phyloP scores from a whole-genome alignment of 2,329 filamentous ascomycete species.

The Neofusicoccum parvum region DNA sequence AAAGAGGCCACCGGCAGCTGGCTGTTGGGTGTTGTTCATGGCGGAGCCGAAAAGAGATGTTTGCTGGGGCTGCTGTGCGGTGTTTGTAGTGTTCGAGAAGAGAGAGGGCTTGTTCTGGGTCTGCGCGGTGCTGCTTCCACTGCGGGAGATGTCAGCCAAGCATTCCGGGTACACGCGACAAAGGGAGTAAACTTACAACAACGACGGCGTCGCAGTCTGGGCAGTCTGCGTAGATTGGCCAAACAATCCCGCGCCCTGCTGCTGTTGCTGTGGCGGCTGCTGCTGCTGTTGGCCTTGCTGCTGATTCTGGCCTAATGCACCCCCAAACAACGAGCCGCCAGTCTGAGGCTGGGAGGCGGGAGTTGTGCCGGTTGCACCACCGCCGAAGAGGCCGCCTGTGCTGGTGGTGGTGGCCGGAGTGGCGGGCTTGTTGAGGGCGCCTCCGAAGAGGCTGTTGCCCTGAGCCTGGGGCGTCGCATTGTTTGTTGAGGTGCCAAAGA shows the following conservation, averaged over 20 bases:
- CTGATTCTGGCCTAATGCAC: constrained; percentile 34
- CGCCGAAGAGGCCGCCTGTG: constrained; percentile 37
- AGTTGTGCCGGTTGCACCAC: constrained; percentile 30
- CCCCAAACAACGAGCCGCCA: constrained; percentile 37
- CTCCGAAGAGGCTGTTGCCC: constrained; percentile 39
- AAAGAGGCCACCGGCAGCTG: constrained; percentile 10
- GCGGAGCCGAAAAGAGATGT: constrained; percentile 37
- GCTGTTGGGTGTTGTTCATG: constrained; percentile 29
- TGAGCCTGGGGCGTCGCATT: constrained; percentile 29
- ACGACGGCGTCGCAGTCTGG: constrained; percentile 33
- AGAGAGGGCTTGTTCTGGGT: constrained; percentile 37
- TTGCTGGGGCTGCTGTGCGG: constrained; percentile 30
- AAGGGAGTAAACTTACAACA: constrained; percentile 41
- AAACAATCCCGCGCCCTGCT: constrained; percentile 38
- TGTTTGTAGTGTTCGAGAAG: constrained; percentile 31
- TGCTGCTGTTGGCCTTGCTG: constrained; percentile 28
- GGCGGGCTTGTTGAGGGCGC: constrained; percentile 36
- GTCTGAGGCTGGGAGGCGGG: constrained; percentile 25
- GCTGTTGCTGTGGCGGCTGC: constrained; percentile 21
- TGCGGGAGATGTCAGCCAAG: constrained; percentile 34
- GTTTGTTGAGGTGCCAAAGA: constrained; percentile 28
- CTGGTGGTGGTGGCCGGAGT: constrained; percentile 25
- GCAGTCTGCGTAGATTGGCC: constrained; percentile 30
- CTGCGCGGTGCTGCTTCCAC: constrained; percentile 36
- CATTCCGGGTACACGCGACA: constrained; percentile 31